Conservation (phyloP, 345 rosid genomes). For the Salix purpurea region DNA sequence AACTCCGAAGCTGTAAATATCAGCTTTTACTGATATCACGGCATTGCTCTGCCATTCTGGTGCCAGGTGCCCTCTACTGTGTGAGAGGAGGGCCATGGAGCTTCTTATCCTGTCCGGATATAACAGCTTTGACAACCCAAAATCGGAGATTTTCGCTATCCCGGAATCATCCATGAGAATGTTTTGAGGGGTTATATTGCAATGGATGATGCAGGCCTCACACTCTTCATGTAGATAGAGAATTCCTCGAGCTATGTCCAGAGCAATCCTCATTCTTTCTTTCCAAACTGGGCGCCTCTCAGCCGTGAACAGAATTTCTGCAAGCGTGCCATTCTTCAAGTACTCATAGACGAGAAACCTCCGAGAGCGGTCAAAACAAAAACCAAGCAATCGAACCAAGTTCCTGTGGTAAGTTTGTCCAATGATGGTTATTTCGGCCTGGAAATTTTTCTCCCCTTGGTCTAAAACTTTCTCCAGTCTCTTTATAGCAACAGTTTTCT, state of each 20-base stretch:
- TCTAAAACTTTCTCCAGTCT: conserved; percentile 12
- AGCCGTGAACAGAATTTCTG: neutral
- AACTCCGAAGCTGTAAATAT: conserved; percentile 30
- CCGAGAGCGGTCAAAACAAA: conserved; percentile 17
- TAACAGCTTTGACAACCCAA: conserved; percentile 23
- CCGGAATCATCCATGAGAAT: conserved; percentile 24
- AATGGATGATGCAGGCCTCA: conserved; percentile 24
- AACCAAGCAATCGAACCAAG: conserved; percentile 28
- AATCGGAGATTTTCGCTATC: conserved; percentile 19
- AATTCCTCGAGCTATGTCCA: conserved; percentile 16
- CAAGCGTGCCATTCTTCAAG: conserved; percentile 21
- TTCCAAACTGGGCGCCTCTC: conserved; percentile 8
- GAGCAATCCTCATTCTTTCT: conserved; percentile 14
- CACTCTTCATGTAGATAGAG: conserved; percentile 23
- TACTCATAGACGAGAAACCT: conserved; percentile 28
- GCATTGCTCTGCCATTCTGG: conserved; percentile 22
- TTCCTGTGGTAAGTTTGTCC: conserved; percentile 30
- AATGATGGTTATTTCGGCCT: conserved; percentile 24
- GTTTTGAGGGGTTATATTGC: conserved; percentile 12
- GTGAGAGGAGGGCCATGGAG: neutral
- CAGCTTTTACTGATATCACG: conserved; percentile 9
- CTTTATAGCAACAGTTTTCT: conserved; percentile 12
- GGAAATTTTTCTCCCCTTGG: conserved; percentile 19
- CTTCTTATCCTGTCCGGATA: conserved; percentile 20
- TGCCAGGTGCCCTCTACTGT: conserved; percentile 20